phyloP scores from a whole-genome alignment of 2,329 filamentous ascomycete genomes.

The Xylogone sp. region DNA sequence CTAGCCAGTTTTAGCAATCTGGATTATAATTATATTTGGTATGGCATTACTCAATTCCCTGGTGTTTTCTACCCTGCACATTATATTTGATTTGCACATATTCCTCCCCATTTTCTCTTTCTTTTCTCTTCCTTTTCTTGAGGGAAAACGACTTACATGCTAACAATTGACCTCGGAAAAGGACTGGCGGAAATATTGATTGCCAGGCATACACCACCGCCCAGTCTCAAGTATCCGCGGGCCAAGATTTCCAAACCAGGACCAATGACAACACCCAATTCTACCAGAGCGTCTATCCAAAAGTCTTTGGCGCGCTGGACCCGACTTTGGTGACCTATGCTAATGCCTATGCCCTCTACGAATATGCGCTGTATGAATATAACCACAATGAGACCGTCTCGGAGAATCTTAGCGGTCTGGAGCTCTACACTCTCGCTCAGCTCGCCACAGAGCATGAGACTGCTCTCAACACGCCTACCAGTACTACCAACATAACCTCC shows the following conservation, averaged over 20 bases:
- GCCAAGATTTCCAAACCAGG: constrained; percentile 4
- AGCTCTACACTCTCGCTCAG: constrained; percentile 49
- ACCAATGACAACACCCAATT: constrained; percentile 10
- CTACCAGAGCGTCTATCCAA: constrained; percentile 17
- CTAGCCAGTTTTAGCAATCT: constrained; percentile 49
- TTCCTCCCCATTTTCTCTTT: neutral
- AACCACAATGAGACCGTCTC: constrained; percentile 44
- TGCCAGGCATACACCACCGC: constrained; percentile 18
- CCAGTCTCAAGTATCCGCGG: constrained; percentile 5
- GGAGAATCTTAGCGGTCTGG: constrained; percentile 35
- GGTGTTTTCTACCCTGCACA: neutral
- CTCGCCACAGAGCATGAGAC: constrained; percentile 69
- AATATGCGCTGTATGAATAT: constrained; percentile 44
- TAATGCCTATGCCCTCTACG: constrained; percentile 40
- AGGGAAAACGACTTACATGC: no score
- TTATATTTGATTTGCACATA: neutral
- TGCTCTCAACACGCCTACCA: constrained; percentile 53
- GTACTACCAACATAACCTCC: constrained; percentile 26
- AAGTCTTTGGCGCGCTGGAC: constrained; percentile 15
- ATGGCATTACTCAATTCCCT: constrained; percentile 18
- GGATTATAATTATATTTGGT: constrained; percentile 45
- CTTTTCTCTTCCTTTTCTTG: no score
- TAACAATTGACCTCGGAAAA: constrained; percentile 2
- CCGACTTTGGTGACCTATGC: constrained; percentile 16
- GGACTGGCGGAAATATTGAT: constrained; percentile 19